Evolutionary conservation across 2,329 filamentous ascomycete species (phyloP), one percentile per base, ranked within the genome.

Genomic region (Didymella pinodella): DNA sequence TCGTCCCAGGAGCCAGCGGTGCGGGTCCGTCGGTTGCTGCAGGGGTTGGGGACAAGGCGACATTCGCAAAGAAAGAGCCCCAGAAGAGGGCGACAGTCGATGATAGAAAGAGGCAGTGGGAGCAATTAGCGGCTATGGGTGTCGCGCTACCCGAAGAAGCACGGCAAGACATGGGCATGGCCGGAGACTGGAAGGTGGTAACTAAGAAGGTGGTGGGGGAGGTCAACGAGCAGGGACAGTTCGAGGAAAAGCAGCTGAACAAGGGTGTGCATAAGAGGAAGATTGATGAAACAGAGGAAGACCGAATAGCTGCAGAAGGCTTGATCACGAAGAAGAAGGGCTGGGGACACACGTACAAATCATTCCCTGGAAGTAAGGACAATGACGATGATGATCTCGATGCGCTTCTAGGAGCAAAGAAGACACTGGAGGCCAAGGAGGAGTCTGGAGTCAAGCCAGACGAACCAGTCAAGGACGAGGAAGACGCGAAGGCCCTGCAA

Each of bases 121-220:
- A 93, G 63, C 93, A 98, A 77, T 82, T 99, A 11, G 93, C 90
- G 4, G 91, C 90, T 34, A 85, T 99, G 83, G 95, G 95, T 0
- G 88, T 99, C 48, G 86, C 88, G 46, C 86, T 98, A 53, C 95
- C 95, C 0, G 88, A 91, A 44, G 88, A 90, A 65, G 88, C 92
- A 56, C 84, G 92, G 59, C 83, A 85, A 2, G 91, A 95, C 59
- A 88, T 97, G 86, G 93, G 93, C 5, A 88, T 97, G 81, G 88
- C 90, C 4, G 92, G 95, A 31, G 91, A 96, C 52, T 99, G 94
- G 94, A 87, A 92, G 58, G 87, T 85, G 6, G 85, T 91, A 40
- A 68, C 66, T 83, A 86, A 44, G 82, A 58, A 67, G 43, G 66
- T 82, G 14, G 80, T 74, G 11, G 75, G 76, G 6, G 76, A 77